Percentiles rank a stretch among this genome's conserved stretches.
Evolutionary conservation across 371 early-diverging fungal genomes (phyloP).

Genomic region (Actinomortierella wolfii): DNA sequence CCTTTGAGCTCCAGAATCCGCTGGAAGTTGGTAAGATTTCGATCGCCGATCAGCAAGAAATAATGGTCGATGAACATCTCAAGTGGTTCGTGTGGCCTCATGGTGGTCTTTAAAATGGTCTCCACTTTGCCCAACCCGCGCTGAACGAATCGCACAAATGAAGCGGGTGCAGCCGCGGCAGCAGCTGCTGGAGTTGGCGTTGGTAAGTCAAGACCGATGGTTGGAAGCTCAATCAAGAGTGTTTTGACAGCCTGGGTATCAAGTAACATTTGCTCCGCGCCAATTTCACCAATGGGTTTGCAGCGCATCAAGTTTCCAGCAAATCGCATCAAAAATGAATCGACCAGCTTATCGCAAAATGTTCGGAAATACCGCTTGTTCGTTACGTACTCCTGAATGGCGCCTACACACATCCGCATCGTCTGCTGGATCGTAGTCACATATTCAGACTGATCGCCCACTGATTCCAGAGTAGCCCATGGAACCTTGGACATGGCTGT

Average conservation of each 20-base stretch:
- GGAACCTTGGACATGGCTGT: slow-evolving; percentile 70
- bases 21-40: slow-evolving; percentile 67
- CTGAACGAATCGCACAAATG: slow-evolving; percentile 81
- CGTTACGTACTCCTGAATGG: slow-evolving; percentile 65
- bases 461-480: slow-evolving; percentile 83
- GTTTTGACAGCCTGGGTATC: slow-evolving; percentile 91
- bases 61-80: slow-evolving; percentile 88
- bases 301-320: slow-evolving; percentile 69
- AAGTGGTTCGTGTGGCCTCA: slow-evolving; percentile 84
- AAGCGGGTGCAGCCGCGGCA: slow-evolving; percentile 35
- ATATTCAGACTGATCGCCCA: slow-evolving; percentile 94
- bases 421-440: slow-evolving; percentile 67
- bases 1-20: slow-evolving; percentile 89
- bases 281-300: slow-evolving; percentile 83
- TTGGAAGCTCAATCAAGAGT: slow-evolving; percentile 72
- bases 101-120: slow-evolving; percentile 85
- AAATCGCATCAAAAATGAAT: slow-evolving; percentile 71
- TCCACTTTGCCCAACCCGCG: slow-evolving; percentile 82
- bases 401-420: slow-evolving; percentile 53
- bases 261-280: slow-evolving; percentile 88
- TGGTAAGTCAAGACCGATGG: slow-evolving; percentile 55
- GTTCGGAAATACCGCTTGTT: slow-evolving; percentile 79
- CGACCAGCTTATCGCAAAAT: slow-evolving; percentile 91
- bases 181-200: slow-evolving; percentile 63
- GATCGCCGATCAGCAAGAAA: slow-evolving; percentile 80